Evolutionary conservation across 768 basidiomycete species (phyloP), one percentile per base, ranked within the genome.

Genomic region (Amanita rimosa): DNA sequence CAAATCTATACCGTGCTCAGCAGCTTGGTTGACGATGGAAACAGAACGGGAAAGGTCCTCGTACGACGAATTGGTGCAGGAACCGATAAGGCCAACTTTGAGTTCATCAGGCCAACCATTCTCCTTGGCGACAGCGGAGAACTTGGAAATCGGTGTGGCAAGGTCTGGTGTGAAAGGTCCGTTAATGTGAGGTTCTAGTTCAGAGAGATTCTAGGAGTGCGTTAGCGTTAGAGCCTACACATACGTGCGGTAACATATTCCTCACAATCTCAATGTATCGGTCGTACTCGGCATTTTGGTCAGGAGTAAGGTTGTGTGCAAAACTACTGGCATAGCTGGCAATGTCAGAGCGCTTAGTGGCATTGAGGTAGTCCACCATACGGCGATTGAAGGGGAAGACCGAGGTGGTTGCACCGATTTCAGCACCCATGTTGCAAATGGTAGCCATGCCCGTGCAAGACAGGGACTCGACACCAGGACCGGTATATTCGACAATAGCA

Each of bases 141-240:
- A 96, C 75, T 95, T 87, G 67, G 94, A 96, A 60, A 99, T 78
- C 47, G 96, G 96, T 24, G 95, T 99, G 46, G 96, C 95, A 56
- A 99, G 83, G 76, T 99, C 96, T 40, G 96, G 96, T n/a, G 96
- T 98, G 77, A 96, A 99, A 49, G 96, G 96, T 58, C 96, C 96
- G 73, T 98, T 99, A 71, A 99, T 85, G 67, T 99, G 95, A 48
- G 96, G 96, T 67, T 99, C 96, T 56, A 98, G 90, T 68, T 94
- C 90, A 27, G 86, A 88, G 53, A 99, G 76, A 74, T 99, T 93
- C 86, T 88, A 34, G 16, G 46, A 13, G 22, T 6, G 9, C 26
- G 29, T 55, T 26, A 61, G 9, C 26, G 29, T 55, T 26, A 61
- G 41, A 21, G 8, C 40, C 49, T 14, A 2, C 24, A 50, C n/a